Base-by-base conservation (phyloP, 352 stramenopile genomes). In the Aphanomyces stellatus region DNA sequence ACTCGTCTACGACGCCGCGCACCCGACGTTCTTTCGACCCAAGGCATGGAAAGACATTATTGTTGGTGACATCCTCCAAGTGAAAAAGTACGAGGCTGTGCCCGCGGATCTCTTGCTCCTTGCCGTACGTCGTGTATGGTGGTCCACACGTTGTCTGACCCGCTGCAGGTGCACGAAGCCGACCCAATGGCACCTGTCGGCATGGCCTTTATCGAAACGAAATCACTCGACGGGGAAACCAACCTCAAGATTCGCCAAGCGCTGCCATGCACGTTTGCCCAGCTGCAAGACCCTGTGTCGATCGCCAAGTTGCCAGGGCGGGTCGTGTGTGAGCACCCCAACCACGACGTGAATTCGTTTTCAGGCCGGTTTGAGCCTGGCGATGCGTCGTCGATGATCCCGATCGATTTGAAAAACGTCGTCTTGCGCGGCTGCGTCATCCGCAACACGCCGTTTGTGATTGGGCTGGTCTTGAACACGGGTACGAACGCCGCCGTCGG, bases 291-390 rank as follows among this genome's bases (percentile, higher is more conserved):
- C 57, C 83, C 85, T 0, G 76, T 72, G 8, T 79, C 76, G 2
- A 72, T 94, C 11, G 84, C 75, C 3, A 74, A 91, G 19, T 63
- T 95, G 42, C 81, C 79, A 6, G 86, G 82, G 3, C 73, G 74
- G 2, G 77, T 96, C 19, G 76, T 88, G 31, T 90, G 73, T 37
- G 85, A 96, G 70, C 76, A 78, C 41, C 88, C 88, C 13, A 96
- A 96, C 64, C 85, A 91, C 64, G 82, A 95, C 57, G 86, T 96
- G 49, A 93, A 96, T 73, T 81, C 72, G 33, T 96, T 96, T 42
- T 88, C 81, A 0, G 87, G 86, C 1, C 75, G 86, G 4, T 93
- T 85, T 33, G 83, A 92, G 59, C 81, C 82, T 2, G 76, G 88
- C 24, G 76, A 77, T n/a, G 85, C 79, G 15, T 33, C n/a, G 17